Conservation (phyloP, 768 basidiomycete species). For the Auricularia sp. region DNA sequence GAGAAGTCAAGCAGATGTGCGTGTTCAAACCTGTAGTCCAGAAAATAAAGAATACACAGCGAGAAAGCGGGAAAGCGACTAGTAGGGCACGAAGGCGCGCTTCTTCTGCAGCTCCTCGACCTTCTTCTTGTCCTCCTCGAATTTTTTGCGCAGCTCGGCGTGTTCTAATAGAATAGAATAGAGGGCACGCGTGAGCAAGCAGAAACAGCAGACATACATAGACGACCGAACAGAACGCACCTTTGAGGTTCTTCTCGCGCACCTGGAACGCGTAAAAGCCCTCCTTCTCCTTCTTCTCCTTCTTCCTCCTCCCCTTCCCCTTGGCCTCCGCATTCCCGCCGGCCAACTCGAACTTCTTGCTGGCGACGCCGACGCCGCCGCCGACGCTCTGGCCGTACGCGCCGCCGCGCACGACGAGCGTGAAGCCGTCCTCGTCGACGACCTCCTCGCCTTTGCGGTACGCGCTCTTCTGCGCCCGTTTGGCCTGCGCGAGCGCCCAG, state of each 20-base stretch:
- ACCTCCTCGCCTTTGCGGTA: slow-evolving; percentile 79
- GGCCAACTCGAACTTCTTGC: slow-evolving; percentile 41
- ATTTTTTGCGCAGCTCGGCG: slow-evolving; percentile 58
- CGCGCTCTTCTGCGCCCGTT: slow-evolving; percentile 49
- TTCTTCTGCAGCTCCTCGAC: slow-evolving; percentile 72
- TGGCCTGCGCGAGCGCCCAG: slow-evolving; percentile 42
- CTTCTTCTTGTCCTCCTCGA: slow-evolving; percentile 83
- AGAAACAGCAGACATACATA: too few species aligned
- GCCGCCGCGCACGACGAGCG: slow-evolving; percentile 85
- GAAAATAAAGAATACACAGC: too few species aligned
- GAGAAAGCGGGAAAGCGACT: too few species aligned
- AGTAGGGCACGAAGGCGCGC: slow-evolving; percentile 84
- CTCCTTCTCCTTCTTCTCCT: slow-evolving; percentile 51
- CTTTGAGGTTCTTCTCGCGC: slow-evolving; percentile 78
- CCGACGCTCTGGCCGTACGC: slow-evolving; percentile 83
- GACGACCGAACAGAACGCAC: slow-evolving; percentile 29
- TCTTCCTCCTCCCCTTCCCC: slow-evolving; percentile 45
- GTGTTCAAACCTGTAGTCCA: too few species aligned
- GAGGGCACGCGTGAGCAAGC: too few species aligned
- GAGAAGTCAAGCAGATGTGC: too few species aligned
- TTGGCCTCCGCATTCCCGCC: slow-evolving; percentile 14
- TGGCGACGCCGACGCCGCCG: slow-evolving; percentile 60
- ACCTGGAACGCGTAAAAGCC: slow-evolving; percentile 87
- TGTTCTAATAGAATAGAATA: too few species aligned
- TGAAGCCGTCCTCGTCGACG: slow-evolving; percentile 92